Evolutionary conservation across 1,139 yeast genomes (phyloP).

Genomic region (Pichia sp.): DNA sequence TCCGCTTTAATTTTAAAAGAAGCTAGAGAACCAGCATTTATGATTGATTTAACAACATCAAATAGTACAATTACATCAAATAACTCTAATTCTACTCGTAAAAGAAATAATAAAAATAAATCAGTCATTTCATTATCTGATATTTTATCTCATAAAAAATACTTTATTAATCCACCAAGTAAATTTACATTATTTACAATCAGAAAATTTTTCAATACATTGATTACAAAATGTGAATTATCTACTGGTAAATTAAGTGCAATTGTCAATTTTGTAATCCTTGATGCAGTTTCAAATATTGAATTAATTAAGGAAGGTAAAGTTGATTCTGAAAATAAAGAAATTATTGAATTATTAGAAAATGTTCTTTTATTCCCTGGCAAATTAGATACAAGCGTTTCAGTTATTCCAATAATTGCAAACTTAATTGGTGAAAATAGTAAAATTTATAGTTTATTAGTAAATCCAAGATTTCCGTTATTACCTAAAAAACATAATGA

Average conservation of each 20-base stretch:
- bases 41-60: constrained; percentile 8
- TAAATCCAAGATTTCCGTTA: constrained; percentile 78
- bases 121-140: constrained; percentile 54
- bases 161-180: constrained; percentile 44
- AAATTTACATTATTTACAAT: constrained; percentile 34
- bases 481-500: constrained; percentile 21
- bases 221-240: constrained; percentile 46
- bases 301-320: constrained; percentile 18
- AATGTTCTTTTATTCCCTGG: constrained; percentile 62
- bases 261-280: constrained; percentile 51
- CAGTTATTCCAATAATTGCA: constrained; percentile 61
- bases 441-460: constrained; percentile 45
- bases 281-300: constrained; percentile 37
- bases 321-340: constrained; percentile 27
- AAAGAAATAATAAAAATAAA: constrained; percentile 28
- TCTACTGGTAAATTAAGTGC: constrained; percentile 61
- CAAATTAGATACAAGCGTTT: constrained; percentile 22
- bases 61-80: constrained; percentile 25
- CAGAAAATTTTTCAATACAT: constrained; percentile 42
- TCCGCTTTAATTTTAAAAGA: constrained; percentile 40
- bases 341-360: constrained; percentile 39
- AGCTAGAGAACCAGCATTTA: constrained; percentile 30
- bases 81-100: background rate
- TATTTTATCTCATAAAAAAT: constrained; percentile 59
- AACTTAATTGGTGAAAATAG: constrained; percentile 37